phyloP scores from a whole-genome alignment of 805 yeast genomes.

The Zygotorulaspora danielsina region DNA sequence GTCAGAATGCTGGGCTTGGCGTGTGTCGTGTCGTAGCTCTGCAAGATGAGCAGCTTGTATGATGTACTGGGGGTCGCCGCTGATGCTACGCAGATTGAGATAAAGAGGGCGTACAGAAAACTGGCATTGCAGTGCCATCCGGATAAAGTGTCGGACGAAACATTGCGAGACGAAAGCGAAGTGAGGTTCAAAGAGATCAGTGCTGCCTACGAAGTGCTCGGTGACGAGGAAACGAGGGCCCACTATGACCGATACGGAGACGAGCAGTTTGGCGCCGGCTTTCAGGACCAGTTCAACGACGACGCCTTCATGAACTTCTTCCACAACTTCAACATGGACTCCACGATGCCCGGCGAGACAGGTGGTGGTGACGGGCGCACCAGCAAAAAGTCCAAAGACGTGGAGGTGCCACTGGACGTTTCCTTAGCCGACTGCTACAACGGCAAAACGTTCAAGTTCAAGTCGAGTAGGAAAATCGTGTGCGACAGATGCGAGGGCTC shows the following conservation, averaged over 20 bases:
- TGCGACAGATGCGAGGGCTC: slow-evolving; percentile 73
- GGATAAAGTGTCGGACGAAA: slow-evolving; percentile 71
- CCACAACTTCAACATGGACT: slow-evolving; percentile 30
- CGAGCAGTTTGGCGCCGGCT: slow-evolving; percentile 19
- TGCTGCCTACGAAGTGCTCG: slow-evolving; percentile 79
- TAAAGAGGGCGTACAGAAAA: slow-evolving; percentile 78
- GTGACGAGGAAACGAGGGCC: slow-evolving; percentile 59
- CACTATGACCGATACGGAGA: slow-evolving; percentile 58
- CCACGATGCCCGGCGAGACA: slow-evolving; percentile 6
- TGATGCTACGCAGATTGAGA: slow-evolving; percentile 64
- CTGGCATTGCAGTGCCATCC: slow-evolving; percentile 85
- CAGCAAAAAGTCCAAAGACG: slow-evolving; percentile 31
- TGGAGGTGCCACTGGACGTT: slow-evolving; percentile 58
- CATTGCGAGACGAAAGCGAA: slow-evolving; percentile 64
- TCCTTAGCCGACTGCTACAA: slow-evolving; percentile 70
- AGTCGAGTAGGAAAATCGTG: slow-evolving; percentile 64
- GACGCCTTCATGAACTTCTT: slow-evolving; percentile 77
- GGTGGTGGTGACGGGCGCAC: background rate
- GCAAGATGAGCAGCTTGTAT: slow-evolving; percentile 37
- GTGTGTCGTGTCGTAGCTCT: too few relatives aligned
- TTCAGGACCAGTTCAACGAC: slow-evolving; percentile 49
- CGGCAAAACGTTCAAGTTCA: slow-evolving; percentile 74
- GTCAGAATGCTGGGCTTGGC: too few relatives aligned
- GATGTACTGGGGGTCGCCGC: slow-evolving; percentile 65
- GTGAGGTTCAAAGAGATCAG: slow-evolving; percentile 74